Evolutionary conservation across 257 asterid genomes (phyloP), one percentile per base, ranked within the genome.

Genomic region (Scutellaria galericulata): DNA sequence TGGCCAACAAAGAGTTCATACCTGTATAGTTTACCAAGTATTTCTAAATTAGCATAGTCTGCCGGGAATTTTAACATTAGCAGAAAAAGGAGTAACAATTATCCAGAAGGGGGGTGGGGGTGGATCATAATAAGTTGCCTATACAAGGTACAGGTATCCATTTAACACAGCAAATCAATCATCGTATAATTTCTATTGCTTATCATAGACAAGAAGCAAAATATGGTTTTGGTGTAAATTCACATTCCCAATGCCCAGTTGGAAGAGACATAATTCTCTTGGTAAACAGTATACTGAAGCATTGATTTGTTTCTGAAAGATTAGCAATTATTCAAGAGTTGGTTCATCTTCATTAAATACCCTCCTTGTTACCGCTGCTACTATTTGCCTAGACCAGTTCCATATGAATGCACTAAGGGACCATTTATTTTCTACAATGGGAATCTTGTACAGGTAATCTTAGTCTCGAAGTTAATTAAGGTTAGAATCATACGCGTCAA

Each of bases 1-100:
- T 95, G 98, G 56, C 99, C 99, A 77, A 95, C 99, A 80, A 92
- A 95, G 72, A 95, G 92, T 85, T 95, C 99, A 39, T 95, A 95
- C 84, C 99, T 95, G 92, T 67, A 76, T 22, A 61, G 74, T 70
- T 56, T 12, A 3, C 22, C 40, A 53, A 24, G 45, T 51, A 56
- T 62, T 62, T 75, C 45, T 18, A 57, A 20, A 47, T 73, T 7
- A 64, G 60, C 15, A 8, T 46, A 53, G 37, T 31, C 5, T 31
- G 37, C 37, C 37, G 5, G 15, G 46, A 52, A 54, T 56, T 63
- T 73, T 51, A 18, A 51, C 35, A 56, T 68, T 8, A 64, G 62
- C 15, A 7, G 48, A 58, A 47, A 61, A n/a, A 46, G 58, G 72
- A 54, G 64, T 46, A 66, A 42, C 44, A 70, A 66, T 57, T 64